Base-by-base conservation (phyloP, 805 yeast genomes). In the Barnettozyma wickerhamii region DNA sequence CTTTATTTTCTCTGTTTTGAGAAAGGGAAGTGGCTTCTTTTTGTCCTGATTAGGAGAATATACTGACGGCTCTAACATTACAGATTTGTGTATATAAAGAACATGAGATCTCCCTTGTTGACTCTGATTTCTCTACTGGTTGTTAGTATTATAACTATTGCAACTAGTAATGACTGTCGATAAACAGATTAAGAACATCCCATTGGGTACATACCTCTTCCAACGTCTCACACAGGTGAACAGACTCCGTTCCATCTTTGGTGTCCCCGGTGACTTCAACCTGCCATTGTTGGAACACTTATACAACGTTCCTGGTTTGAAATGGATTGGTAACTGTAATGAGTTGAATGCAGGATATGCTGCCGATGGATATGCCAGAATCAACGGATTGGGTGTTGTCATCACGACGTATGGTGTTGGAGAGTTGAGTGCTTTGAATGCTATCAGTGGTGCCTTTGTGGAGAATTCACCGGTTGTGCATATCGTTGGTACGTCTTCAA, bases 321-420 rank as follows among this genome's bases (percentile, higher is more conserved):
- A 77, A 43, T 88, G 95, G 86, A 74, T 85, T 32, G 95, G 95
- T 21, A 76, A 79, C 50, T 84, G 95, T 60, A 90, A 90, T 57
- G 96, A 89, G 65, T 72, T 90, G 51, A 90, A 89, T 53, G 85
- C 95, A 3, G 90, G 95, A 4, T 89, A 89, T 62, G 84, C 95
- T 10, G 89, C 90, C 9, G 96, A 89, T 59, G 97, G 96, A 6
- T 90, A 87, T 54, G 77, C 93, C 15, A 71, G 89, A 48, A 42
- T 66, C 36, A 66, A 65, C 42, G 48, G 50, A 0, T 45, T 67
- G 9, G 68, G 66, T 15, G 66, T 63, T 19, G 42, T 66, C 7
- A 50, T 66, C 24, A 66, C 71, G 0, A 89, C 96, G 5, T 85
- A 72, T 61, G 96, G 96, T 27, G 96, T 90, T 15, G 96, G 96